Evolutionary conservation across 2,329 filamentous ascomycete species (phyloP).

Genomic region (Aureobasidium musti): DNA sequence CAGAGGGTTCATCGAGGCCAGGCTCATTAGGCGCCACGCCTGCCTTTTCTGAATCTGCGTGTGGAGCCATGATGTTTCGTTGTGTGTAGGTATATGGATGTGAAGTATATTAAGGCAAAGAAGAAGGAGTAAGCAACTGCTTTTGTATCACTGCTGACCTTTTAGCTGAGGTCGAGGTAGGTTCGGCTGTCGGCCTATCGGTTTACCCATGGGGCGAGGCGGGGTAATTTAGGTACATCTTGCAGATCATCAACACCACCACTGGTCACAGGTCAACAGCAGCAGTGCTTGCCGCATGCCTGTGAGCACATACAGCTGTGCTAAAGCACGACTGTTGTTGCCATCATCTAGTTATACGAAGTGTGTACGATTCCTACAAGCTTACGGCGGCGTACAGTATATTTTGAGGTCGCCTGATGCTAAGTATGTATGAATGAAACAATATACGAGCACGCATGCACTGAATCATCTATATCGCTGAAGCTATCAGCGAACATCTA

Average conservation of each 20-base stretch:
- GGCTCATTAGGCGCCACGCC: slow-evolving; percentile 30
- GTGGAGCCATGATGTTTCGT: slow-evolving; percentile 31
- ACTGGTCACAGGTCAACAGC: too few relatives aligned
- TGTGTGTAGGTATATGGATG: background rate
- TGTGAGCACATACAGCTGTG: too few relatives aligned
- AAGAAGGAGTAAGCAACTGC: background rate
- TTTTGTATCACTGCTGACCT: slow-evolving; percentile 9
- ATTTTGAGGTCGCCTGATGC: too few relatives aligned
- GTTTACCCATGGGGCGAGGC: slow-evolving; percentile 15
- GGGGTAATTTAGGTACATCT: slow-evolving; percentile 17
- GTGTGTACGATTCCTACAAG: too few relatives aligned
- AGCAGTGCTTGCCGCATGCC: background rate
- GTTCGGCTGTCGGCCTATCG: slow-evolving; percentile 27
- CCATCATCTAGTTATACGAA: too few relatives aligned
- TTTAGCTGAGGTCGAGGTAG: background rate
- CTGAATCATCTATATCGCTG: too few relatives aligned
- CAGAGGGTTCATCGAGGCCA: slow-evolving; percentile 29
- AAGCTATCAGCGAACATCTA: too few relatives aligned
- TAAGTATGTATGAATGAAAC: too few relatives aligned
- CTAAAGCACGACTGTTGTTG: too few relatives aligned
- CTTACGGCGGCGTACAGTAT: too few relatives aligned
- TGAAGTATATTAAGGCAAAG: background rate
- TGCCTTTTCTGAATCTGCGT: slow-evolving; percentile 30
- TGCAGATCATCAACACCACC: slow-evolving; percentile 1
- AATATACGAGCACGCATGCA: too few relatives aligned